These are phyloP conservation scores for Ogataea polymorpha DNA, from an alignment of 805 yeast species.

Conservation along the genomic window DNA sequence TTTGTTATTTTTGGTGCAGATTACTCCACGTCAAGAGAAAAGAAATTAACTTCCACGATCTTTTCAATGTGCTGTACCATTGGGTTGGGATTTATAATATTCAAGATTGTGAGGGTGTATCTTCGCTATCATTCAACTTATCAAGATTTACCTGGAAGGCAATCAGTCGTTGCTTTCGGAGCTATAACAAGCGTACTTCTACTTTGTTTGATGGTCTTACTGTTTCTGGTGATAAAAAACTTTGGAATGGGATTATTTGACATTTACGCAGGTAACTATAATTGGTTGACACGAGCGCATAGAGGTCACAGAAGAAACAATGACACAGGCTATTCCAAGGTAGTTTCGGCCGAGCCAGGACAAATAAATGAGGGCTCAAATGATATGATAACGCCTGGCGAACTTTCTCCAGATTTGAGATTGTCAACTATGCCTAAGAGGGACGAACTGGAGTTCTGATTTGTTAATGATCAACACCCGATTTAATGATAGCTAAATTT, in stretches of 20 bases:
- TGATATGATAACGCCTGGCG: too few species aligned
- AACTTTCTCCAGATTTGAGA: neutral
- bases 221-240: conserved; percentile 12
- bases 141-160: conserved; percentile 39
- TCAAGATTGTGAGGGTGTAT: conserved; percentile 39
- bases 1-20: conserved; percentile 36
- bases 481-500: neutral
- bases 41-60: conserved; percentile 19
- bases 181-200: conserved; percentile 36
- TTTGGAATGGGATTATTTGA: conserved; percentile 14
- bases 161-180: conserved; percentile 41
- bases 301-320: neutral
- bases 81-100: conserved; percentile 39
- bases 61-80: conserved; percentile 29
- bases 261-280: conserved; percentile 15
- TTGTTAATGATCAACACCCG: neutral
- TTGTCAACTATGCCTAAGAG: conserved; percentile 1
- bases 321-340: neutral
- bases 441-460: conserved; percentile 10
- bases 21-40: conserved; percentile 35
- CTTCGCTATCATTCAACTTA: conserved; percentile 22
- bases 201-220: conserved; percentile 23
- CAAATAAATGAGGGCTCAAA: neutral
- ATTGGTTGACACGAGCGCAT: conserved; percentile 11
- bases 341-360: neutral